These are phyloP conservation scores for Claviceps spartinae DNA, from an alignment of 2,329 filamentous ascomycete species.

Conservation along the genomic window DNA sequence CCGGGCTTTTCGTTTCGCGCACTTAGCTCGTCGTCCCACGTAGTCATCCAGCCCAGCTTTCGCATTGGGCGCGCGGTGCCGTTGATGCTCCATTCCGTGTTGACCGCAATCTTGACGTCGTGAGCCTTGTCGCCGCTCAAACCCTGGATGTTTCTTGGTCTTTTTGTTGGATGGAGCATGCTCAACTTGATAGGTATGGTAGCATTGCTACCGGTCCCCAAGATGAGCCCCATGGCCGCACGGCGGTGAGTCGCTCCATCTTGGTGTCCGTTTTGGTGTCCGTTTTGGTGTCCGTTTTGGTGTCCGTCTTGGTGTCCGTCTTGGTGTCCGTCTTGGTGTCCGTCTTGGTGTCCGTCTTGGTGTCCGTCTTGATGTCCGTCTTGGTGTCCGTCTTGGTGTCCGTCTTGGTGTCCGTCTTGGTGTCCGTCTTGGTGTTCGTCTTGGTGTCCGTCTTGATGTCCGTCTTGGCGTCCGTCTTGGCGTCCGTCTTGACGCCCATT, in stretches of 20 bases:
- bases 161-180: conserved; percentile 50
- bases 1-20: conserved; percentile 53
- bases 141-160: conserved; percentile 33
- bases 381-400: conserved; percentile 16
- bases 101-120: conserved; percentile 58
- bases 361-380: conserved; percentile 16
- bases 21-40: conserved; percentile 59
- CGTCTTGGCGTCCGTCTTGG: no score
- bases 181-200: conserved; percentile 58
- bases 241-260: conserved; percentile 39
- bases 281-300: conserved; percentile 10
- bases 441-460: no score
- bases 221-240: conserved; percentile 67
- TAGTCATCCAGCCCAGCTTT: conserved; percentile 48
- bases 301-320: no score
- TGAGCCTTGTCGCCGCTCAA: conserved; percentile 30
- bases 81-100: conserved; percentile 75
- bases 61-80: conserved; percentile 56
- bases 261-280: conserved; percentile 16
- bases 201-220: conserved; percentile 70
- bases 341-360: no score
- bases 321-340: no score
- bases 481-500: no score
- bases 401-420: conserved; percentile 10
- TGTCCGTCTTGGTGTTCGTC: conserved; percentile 10